Conservation (phyloP, 306 rosid species). For the Malus orientalis region DNA sequence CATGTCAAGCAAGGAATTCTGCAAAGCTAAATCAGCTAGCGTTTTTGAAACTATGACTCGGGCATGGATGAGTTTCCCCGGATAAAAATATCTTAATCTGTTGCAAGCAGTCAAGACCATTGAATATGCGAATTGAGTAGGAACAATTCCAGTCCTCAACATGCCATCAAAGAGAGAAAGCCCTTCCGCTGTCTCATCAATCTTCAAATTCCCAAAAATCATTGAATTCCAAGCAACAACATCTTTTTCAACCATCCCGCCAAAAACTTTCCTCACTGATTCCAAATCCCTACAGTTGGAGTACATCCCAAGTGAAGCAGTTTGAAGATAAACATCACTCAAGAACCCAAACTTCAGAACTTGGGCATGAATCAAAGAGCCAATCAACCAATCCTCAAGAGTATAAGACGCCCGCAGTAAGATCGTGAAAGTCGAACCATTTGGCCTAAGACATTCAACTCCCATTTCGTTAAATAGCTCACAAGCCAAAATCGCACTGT, state of each 20-base stretch:
- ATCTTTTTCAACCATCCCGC: slow-evolving; percentile 47
- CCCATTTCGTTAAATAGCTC: slow-evolving; percentile 36
- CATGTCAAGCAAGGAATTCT: slow-evolving; percentile 73
- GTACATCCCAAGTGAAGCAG: slow-evolving; percentile 72
- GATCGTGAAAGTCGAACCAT: slow-evolving; percentile 54
- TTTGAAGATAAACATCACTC: slow-evolving; percentile 52
- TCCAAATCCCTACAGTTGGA: slow-evolving; percentile 50
- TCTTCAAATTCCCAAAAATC: slow-evolving; percentile 57
- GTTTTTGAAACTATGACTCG: slow-evolving; percentile 41
- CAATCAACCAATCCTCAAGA: slow-evolving; percentile 45
- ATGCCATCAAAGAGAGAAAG: slow-evolving; percentile 34
- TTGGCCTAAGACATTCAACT: slow-evolving; percentile 38
- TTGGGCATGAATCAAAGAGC: slow-evolving; percentile 60
- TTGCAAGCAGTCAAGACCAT: slow-evolving; percentile 59
- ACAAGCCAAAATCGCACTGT: slow-evolving; percentile 34
- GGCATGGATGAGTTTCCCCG: slow-evolving; percentile 56
- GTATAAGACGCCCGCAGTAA: slow-evolving; percentile 54
- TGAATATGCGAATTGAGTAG: slow-evolving; percentile 56
- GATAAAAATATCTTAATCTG: slow-evolving; percentile 28
- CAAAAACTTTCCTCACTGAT: slow-evolving; percentile 53
- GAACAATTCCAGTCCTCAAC: slow-evolving; percentile 44
- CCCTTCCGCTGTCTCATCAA: slow-evolving; percentile 32
- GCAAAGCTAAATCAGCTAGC: slow-evolving; percentile 47
- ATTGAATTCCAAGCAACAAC: slow-evolving; percentile 76
- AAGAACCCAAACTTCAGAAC: slow-evolving; percentile 60